Evolutionary conservation across 2,329 filamentous ascomycete genomes (phyloP).

Genomic region (Aspergillus tanneri): DNA sequence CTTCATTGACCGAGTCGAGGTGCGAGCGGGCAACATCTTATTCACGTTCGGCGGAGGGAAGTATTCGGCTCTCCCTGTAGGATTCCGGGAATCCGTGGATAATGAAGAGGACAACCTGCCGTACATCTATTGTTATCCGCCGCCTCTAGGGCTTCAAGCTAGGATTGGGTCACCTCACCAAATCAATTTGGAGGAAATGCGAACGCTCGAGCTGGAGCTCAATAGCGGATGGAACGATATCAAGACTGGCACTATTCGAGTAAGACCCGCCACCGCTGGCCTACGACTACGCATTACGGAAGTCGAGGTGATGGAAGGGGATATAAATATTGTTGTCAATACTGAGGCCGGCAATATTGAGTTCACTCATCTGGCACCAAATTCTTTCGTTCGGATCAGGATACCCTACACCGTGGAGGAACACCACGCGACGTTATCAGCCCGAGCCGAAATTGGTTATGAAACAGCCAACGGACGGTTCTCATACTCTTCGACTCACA

Average conservation of each 20-base stretch:
- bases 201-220: slow-evolving; percentile 72
- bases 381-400: slow-evolving; percentile 46
- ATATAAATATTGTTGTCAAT: slow-evolving; percentile 43
- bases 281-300: slow-evolving; percentile 57
- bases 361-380: slow-evolving; percentile 35
- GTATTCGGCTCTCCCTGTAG: slow-evolving; percentile 32
- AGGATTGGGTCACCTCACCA: slow-evolving; percentile 65
- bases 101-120: slow-evolving; percentile 52
- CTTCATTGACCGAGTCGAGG: slow-evolving; percentile 67
- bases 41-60: slow-evolving; percentile 36
- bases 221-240: slow-evolving; percentile 72
- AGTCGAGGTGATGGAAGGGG: slow-evolving; percentile 44
- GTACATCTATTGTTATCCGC: slow-evolving; percentile 71
- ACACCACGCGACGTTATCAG: slow-evolving; percentile 66
- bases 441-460: slow-evolving; percentile 76
- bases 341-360: slow-evolving; percentile 49
- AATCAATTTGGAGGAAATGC: slow-evolving; percentile 76
- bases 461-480: slow-evolving; percentile 66
- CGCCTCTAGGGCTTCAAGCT: slow-evolving; percentile 66
- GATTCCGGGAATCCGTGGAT: slow-evolving; percentile 37
- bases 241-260: slow-evolving; percentile 47
- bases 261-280: slow-evolving; percentile 62
- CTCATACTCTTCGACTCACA: slow-evolving; percentile 61
- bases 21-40: slow-evolving; percentile 48
- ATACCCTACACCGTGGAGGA: slow-evolving; percentile 85